Percentiles rank a stretch among this genome's conserved stretches.
Conservation (phyloP, 2,329 filamentous ascomycete genomes). For the Alternaria sp. region DNA sequence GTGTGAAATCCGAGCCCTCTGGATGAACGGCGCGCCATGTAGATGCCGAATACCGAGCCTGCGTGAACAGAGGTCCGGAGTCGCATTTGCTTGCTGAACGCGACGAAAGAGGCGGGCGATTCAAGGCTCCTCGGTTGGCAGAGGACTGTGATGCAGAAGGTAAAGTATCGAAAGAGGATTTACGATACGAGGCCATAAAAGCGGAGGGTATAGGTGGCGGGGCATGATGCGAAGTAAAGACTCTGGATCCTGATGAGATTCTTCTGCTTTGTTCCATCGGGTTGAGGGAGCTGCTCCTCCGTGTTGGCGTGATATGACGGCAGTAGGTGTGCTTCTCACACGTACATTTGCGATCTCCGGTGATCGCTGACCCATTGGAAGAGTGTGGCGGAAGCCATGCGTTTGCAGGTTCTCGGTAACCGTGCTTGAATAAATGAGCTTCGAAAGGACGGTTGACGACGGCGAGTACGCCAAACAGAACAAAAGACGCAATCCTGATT, state of each 20-base stretch:
- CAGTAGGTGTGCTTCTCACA: constrained; percentile 20
- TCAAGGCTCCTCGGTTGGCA: constrained; percentile 13
- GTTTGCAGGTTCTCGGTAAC: constrained; percentile 19
- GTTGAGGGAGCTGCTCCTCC: constrained; percentile 20
- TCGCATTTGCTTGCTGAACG: constrained; percentile 20
- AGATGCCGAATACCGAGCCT: constrained; percentile 39
- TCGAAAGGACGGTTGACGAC: constrained; percentile 46
- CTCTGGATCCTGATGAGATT: constrained; percentile 25
- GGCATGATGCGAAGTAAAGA: constrained; percentile 37
- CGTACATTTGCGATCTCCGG: constrained; percentile 15
- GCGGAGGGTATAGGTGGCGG: constrained; percentile 37
- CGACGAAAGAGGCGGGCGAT: constrained; percentile 28
- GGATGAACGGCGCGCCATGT: constrained; percentile 44
- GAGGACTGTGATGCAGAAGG: constrained; percentile 23
- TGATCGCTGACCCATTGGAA: constrained; percentile 26
- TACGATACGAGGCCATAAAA: constrained; percentile 20
- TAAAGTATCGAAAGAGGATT: constrained; percentile 19
- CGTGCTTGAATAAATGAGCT: constrained; percentile 40
- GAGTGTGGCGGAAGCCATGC: constrained; percentile 17
- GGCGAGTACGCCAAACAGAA: constrained; percentile 43
- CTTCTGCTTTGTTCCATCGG: constrained; percentile 30
- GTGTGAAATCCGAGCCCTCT: constrained; percentile 19
- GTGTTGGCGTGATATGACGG: constrained; percentile 20
- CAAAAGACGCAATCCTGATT: constrained; percentile 38
- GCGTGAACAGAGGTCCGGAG: constrained; percentile 32